A percentile compares a stretch with the other conserved stretches of the same genome.
Evolutionary conservation across 2,329 filamentous ascomycete species (phyloP).

Genomic region (Penicillium sp.): DNA sequence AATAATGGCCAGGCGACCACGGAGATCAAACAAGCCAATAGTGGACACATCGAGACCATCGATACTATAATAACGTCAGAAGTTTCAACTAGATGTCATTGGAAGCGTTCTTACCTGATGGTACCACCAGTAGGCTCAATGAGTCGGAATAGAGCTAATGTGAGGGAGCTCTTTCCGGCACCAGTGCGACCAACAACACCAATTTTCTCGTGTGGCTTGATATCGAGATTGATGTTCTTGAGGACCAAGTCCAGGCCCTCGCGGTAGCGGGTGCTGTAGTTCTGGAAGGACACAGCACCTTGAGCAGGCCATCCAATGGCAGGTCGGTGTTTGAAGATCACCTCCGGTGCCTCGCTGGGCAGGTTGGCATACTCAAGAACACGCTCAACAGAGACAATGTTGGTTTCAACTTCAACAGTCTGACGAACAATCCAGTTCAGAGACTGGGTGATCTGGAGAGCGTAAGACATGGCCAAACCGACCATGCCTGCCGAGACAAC

Average conservation of each 20-base stretch:
- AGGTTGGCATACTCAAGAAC: constrained; percentile 92
- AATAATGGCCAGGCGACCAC: constrained; percentile 89
- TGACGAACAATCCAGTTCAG: constrained; percentile 99
- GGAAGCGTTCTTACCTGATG: constrained; percentile 53
- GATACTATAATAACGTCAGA: constrained; percentile 57
- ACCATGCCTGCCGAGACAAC: constrained; percentile 70
- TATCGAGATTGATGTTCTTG: constrained; percentile 86
- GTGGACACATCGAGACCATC: constrained; percentile 85
- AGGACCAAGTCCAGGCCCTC: constrained; percentile 86
- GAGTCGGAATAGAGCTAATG: constrained; percentile 88
- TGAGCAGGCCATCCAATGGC: constrained; percentile 88
- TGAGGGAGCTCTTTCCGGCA: constrained; percentile 92
- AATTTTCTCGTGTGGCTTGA: constrained; percentile 97
- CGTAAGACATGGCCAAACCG: constrained; percentile 95
- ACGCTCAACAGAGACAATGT: constrained; percentile 97
- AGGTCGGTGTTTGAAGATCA: constrained; percentile 82
- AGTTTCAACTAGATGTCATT: not conserved
- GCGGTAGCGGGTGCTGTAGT: constrained; percentile 92
- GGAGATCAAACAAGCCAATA: constrained; percentile 86
- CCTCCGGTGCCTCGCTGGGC: constrained; percentile 90
- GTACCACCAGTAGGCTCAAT: constrained; percentile 82
- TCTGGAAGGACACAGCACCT: constrained; percentile 84
- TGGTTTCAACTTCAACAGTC: constrained; percentile 99
- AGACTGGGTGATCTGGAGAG: constrained; percentile 92
- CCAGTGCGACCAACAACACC: constrained; percentile 95